Base-by-base conservation (phyloP, 768 basidiomycete species). In the Lactarius psammicola region DNA sequence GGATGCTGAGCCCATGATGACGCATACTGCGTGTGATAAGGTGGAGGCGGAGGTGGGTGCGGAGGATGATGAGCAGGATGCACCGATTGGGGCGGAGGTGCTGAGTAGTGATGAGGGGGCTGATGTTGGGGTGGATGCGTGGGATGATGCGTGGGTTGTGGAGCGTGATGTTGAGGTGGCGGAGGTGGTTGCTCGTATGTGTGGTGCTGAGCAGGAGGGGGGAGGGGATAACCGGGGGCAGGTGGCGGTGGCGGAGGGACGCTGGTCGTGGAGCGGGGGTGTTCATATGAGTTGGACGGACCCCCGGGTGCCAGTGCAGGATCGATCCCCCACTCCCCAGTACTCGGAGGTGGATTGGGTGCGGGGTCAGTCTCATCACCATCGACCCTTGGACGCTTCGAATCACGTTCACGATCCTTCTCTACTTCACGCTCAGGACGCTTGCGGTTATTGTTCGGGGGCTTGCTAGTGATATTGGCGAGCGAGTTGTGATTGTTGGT, bases 281-380 rank as follows among this genome's bases (percentile, higher is more conserved):
- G 59, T 0, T 69, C 69, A 18, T 69, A 69, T 4, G 67, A 30
- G 31, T 23, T 54, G 13, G 62, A 59, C 56, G 63, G 17, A 4
- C 56, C 66, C 34, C 66, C 67, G 17, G 69, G 63, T 36, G 66
- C 63, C 49, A 69, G 60, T 11, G 62, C 53, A 1, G 69, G 57
- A 44, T 69, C 69, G 6, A 69, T 68, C 1, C 69, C 69, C 69
- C 69, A 69, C 31, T 69, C 69, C 42, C 66, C 66, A 56, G 59
- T 33, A 58, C 60, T 64, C 36, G 67, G 59, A 30, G 62, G 40
- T 1, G 59, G 67, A 20, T 61, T 62, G 36, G 67, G 55, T 11
- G 63, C 49, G 34, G 67, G 46, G 7, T 63, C 62, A 42, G 55
- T n/a, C 33, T 66, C 67, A 1, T 69, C 67, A 4, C 28, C 67